Evolutionary conservation across 306 rosid species (phyloP).

Genomic region (Mimosa pudica): DNA sequence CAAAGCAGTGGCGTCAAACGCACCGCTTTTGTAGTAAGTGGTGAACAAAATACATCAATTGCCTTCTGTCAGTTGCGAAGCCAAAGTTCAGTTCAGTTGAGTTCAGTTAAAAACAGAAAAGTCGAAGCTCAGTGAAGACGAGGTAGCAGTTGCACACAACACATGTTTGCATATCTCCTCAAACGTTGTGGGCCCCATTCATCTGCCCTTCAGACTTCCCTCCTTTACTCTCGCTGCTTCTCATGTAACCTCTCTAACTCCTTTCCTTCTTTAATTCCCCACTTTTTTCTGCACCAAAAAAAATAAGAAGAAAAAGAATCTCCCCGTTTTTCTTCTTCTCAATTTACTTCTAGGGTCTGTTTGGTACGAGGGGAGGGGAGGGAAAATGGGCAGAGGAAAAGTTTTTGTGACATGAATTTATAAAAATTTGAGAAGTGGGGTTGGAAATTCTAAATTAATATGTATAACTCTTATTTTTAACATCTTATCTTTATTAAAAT

Average conservation of each 20-base stretch:
- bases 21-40: background rate
- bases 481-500: too few species aligned
- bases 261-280: background rate
- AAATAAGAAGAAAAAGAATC: too few species aligned
- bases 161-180: conserved; percentile 23
- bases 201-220: conserved; percentile 28
- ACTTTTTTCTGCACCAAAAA: too few species aligned
- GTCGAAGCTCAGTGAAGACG: background rate
- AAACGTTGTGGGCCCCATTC: conserved; percentile 37
- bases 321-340: background rate
- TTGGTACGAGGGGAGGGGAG: too few species aligned
- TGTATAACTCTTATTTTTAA: too few species aligned
- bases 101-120: too few species aligned
- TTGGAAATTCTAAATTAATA: too few species aligned
- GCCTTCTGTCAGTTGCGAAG: background rate
- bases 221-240: conserved; percentile 45
- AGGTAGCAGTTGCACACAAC: background rate
- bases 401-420: too few species aligned
- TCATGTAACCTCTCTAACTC: conserved; percentile 26
- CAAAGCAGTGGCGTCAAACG: too few species aligned
- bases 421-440: too few species aligned
- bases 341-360: background rate
- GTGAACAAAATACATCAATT: background rate
- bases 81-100: too few species aligned
- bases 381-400: too few species aligned